These are phyloP conservation scores for Trypanosoma avium DNA, from an alignment of 208 protist species.

Conservation along the genomic window DNA sequence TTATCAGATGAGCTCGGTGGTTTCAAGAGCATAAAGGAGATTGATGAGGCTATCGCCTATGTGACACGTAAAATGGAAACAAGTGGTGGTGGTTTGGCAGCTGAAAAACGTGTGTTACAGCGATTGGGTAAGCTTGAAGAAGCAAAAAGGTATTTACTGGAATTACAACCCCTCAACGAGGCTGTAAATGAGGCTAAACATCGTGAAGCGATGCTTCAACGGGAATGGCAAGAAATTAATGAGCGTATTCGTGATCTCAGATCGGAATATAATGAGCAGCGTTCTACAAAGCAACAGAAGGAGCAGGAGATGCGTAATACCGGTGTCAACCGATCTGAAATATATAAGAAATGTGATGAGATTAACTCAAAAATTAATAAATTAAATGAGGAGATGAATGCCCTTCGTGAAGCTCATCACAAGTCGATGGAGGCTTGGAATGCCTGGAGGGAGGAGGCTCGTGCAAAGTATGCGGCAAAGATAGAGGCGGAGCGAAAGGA, in stretches of 20 bases:
- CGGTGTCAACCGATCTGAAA: slow-evolving; percentile 35
- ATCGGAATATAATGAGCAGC: slow-evolving; percentile 49
- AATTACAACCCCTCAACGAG: slow-evolving; percentile 66
- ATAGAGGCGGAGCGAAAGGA: slow-evolving; percentile 59
- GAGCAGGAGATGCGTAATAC: slow-evolving; percentile 48
- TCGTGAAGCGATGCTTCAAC: slow-evolving; percentile 62
- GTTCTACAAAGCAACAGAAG: slow-evolving; percentile 36
- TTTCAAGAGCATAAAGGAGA: slow-evolving; percentile 60
- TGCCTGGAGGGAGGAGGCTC: slow-evolving; percentile 60
- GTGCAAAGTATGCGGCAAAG: slow-evolving; percentile 56
- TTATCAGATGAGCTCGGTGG: slow-evolving; percentile 62
- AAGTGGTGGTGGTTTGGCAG: slow-evolving; percentile 57
- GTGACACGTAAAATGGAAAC: slow-evolving; percentile 82
- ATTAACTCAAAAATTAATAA: slow-evolving; percentile 36
- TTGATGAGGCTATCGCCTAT: slow-evolving; percentile 68
- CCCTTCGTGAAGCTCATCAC: slow-evolving; percentile 37
- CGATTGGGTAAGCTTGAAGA: slow-evolving; percentile 64
- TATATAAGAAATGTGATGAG: slow-evolving; percentile 61
- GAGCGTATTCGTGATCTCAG: slow-evolving; percentile 70
- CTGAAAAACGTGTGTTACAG: slow-evolving; percentile 53
- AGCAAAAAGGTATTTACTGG: slow-evolving; percentile 64
- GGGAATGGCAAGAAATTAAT: slow-evolving; percentile 75
- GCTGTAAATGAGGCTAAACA: slow-evolving; percentile 63
- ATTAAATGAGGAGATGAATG: slow-evolving; percentile 59
- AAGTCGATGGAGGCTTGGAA: slow-evolving; percentile 53